These are phyloP conservation scores for Candida quercuum DNA, from an alignment of 805 yeast species.

Conservation along the genomic window DNA sequence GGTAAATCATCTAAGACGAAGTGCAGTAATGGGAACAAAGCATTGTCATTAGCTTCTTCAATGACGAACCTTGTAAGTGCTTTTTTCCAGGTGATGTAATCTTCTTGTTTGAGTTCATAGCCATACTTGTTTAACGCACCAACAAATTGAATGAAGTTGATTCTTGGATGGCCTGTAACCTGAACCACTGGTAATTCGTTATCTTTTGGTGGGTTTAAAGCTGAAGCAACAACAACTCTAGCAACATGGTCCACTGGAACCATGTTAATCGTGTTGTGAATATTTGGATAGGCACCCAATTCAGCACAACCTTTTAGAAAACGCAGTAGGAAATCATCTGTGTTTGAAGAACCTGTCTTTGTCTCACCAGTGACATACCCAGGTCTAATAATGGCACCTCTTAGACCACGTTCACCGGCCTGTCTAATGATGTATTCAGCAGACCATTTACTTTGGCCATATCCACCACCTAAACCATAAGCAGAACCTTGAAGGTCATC, in stretches of 20 bases:
- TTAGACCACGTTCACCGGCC: constrained; percentile 84
- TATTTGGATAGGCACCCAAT: constrained; percentile 80
- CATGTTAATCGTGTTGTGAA: constrained; percentile 85
- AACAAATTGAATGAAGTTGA: constrained; percentile 70
- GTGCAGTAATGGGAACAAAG: constrained; percentile 88
- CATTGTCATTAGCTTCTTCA: constrained; percentile 70
- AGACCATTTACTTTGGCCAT: constrained; percentile 98
- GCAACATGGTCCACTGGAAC: constrained; percentile 99
- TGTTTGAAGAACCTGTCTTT: constrained; percentile 80
- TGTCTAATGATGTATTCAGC: constrained; percentile 84
- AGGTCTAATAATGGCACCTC: constrained; percentile 89
- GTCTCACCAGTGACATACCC: constrained; percentile 93
- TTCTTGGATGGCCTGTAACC: constrained; percentile 96
- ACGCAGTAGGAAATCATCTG: constrained; percentile 93
- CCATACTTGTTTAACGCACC: constrained; percentile 66
- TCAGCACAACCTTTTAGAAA: constrained; percentile 94
- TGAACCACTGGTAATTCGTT: constrained; percentile 71
- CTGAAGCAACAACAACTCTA: constrained; percentile 76
- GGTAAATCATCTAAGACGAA: constrained; percentile 93
- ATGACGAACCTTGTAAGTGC: constrained; percentile 73
- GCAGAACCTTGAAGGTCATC: constrained; percentile 84
- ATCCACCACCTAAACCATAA: constrained; percentile 81
- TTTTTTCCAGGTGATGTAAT: constrained; percentile 75
- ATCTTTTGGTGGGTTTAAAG: constrained; percentile 64
- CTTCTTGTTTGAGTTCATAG: constrained; percentile 54